These are phyloP conservation scores for Xerocomus nothofagi DNA, from an alignment of 1,284 basidiomycete species.

Conservation along the genomic window DNA sequence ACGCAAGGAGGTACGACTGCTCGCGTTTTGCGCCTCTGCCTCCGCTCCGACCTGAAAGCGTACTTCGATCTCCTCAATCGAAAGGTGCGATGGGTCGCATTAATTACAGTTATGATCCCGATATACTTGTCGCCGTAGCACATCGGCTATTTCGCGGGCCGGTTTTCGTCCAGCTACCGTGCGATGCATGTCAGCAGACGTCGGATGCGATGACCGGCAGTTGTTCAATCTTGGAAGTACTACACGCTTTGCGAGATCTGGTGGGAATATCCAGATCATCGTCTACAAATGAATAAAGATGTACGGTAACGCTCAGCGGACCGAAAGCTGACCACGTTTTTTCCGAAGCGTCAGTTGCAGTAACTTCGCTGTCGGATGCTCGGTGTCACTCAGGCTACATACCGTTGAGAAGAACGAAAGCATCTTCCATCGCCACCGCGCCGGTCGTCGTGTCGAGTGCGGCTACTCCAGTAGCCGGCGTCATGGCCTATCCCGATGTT, in stretches of 20 bases:
- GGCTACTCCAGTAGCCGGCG: conserved; percentile 36
- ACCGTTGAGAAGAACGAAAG: conserved; percentile 28
- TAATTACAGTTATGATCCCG: background rate
- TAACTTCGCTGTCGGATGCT: no score
- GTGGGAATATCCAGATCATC: background rate
- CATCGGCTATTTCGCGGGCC: background rate
- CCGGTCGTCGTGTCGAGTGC: conserved; percentile 39
- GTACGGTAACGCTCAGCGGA: background rate
- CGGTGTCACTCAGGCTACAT: background rate
- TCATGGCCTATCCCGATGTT: conserved; percentile 43
- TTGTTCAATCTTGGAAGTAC: background rate
- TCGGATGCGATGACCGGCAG: no score
- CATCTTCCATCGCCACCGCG: conserved; percentile 47
- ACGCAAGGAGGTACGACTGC: background rate
- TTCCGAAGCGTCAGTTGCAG: background rate
- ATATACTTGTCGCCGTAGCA: background rate
- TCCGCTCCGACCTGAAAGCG: background rate
- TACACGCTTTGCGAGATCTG: background rate
- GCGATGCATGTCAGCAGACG: background rate
- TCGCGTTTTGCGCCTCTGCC: background rate
- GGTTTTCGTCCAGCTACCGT: background rate
- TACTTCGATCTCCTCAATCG: background rate
- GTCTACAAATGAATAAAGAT: background rate
- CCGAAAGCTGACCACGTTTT: background rate
- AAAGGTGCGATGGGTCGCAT: background rate